Base-by-base conservation (phyloP, 192 early-diverging fungal species). In the Coemansia brasiliensis region DNA sequence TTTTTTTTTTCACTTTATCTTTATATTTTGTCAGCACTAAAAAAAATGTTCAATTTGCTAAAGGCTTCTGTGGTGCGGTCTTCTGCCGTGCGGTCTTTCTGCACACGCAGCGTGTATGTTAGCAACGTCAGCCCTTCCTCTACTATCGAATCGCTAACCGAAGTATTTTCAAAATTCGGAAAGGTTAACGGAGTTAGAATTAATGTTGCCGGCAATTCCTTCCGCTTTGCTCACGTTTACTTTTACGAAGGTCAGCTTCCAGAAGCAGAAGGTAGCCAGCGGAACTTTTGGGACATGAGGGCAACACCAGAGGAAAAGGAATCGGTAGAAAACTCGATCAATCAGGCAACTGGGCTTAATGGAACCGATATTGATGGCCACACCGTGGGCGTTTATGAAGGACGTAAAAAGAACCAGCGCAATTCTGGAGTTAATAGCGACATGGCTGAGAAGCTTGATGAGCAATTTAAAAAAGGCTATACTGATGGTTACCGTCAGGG, bases 191-290 rank as follows among this genome's bases (percentile, higher is more conserved):
- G 57, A 11, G 40, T 72, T 10, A 54, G 65, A 4, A 37, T 72
- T 27, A 59, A 56, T 44, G 26, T 15, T 16, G n/a, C 17, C 12
- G 45, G 35, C 45, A 15, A 41, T 9, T 10, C 11, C 2, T 39
- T 20, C 20, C 52, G 55, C 59, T 72, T 65, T 39, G 69, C 59
- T 7, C 76, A 79, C 37, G 24, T 79, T 2, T 72, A 79, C 65
- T 79, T 46, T 61, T 55, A 59, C 8, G 39, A 55, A 0, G 76
- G 76, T 8, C 32, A 53, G 35, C 42, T 56, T 10, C 76, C 76
- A 0, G 10, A 46, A 4, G 49, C 38, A 12, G 54, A 53, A n/a
- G 65, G 58, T n/a, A 12, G 27, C 13, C 26, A 29, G 15, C n/a
- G 38, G 32, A 61, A 61, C 27, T 61, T 52, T 53, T 9, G 17